A percentile compares a stretch with the other conserved stretches of the same genome.
These are phyloP conservation scores for Hebeloma cylindrosporum DNA, from an alignment of 768 basidiomycete species.

Conservation along the genomic window DNA sequence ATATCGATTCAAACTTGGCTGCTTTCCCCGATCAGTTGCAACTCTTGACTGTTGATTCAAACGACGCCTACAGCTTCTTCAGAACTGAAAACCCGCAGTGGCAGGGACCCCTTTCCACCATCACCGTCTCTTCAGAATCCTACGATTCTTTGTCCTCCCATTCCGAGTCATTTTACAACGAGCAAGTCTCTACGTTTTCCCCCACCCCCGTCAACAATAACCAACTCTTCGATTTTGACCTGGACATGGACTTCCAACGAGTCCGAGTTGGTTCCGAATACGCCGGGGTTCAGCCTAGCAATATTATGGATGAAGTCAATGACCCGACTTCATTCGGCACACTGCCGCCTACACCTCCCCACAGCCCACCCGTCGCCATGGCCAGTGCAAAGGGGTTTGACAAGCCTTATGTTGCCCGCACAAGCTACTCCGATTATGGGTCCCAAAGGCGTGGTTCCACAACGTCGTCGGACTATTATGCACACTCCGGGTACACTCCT, in stretches of 20 bases:
- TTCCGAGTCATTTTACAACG: slow-evolving; percentile 72
- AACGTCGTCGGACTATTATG: slow-evolving; percentile 48
- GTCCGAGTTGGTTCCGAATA: slow-evolving; percentile 66
- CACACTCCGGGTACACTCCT: slow-evolving; percentile 48
- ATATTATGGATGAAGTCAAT: slow-evolving; percentile 37
- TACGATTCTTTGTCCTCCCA: slow-evolving; percentile 68
- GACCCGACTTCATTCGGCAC: slow-evolving; percentile 62
- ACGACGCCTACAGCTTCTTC: slow-evolving; percentile 63
- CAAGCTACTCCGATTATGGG: slow-evolving; percentile 70
- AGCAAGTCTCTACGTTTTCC: slow-evolving; percentile 48
- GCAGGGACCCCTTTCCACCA: slow-evolving; percentile 65
- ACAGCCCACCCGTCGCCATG: slow-evolving; percentile 44
- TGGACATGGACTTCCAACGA: slow-evolving; percentile 72
- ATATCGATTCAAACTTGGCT: slow-evolving; percentile 72
- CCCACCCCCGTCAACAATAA: slow-evolving; percentile 29
- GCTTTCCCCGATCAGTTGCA: slow-evolving; percentile 67
- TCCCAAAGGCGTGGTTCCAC: slow-evolving; percentile 47
- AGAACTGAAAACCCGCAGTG: slow-evolving; percentile 64
- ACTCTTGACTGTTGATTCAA: slow-evolving; percentile 61
- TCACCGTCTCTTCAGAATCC: slow-evolving; percentile 79
- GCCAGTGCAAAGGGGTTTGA: slow-evolving; percentile 32
- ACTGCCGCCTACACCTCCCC: slow-evolving; percentile 57
- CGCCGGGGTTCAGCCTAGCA: slow-evolving; percentile 37
- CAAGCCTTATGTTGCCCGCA: slow-evolving; percentile 40
- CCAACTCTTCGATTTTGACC: slow-evolving; percentile 59